A percentile compares a stretch with the other conserved stretches of the same genome.
These are phyloP conservation scores for Naganishia randhawae DNA, from an alignment of 768 basidiomycete genomes.

Conservation along the genomic window DNA sequence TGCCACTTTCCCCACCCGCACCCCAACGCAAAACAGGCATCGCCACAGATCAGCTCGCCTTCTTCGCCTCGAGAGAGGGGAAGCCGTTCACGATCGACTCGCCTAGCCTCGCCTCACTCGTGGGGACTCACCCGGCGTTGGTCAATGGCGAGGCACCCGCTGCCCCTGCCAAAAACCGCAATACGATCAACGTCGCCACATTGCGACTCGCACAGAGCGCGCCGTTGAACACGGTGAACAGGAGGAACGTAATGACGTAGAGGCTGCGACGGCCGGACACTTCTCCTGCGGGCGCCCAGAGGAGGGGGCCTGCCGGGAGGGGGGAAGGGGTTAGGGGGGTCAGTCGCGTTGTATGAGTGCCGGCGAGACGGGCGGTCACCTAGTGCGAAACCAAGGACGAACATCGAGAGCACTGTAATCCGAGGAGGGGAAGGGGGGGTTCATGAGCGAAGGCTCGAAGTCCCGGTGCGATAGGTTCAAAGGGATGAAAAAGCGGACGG, in stretches of 20 bases:
- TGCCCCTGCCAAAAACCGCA: constrained; percentile 43
- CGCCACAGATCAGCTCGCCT: neutral
- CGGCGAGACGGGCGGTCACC: constrained; percentile 39
- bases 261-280: constrained; percentile 42
- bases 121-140: neutral
- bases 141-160: constrained; percentile 44
- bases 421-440: too few species aligned
- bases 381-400: constrained; percentile 43
- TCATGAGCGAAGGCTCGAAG: neutral
- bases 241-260: constrained; percentile 38
- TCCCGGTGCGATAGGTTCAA: too few species aligned
- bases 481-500: neutral
- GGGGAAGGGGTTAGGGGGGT: neutral
- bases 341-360: too few species aligned
- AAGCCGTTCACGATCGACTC: neutral
- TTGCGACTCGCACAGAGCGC: constrained; percentile 44
- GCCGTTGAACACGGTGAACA: constrained; percentile 48
- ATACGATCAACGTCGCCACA: constrained; percentile 41
- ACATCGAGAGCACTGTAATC: constrained; percentile 26
- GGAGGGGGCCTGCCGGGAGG: neutral
- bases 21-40: too few species aligned
- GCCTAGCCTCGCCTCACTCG: neutral
- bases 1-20: constrained; percentile 37
- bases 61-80: neutral
- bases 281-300: constrained; percentile 41